phyloP scores from a whole-genome alignment of 2,329 filamentous ascomycete species.

The Colletotrichum incanum region DNA sequence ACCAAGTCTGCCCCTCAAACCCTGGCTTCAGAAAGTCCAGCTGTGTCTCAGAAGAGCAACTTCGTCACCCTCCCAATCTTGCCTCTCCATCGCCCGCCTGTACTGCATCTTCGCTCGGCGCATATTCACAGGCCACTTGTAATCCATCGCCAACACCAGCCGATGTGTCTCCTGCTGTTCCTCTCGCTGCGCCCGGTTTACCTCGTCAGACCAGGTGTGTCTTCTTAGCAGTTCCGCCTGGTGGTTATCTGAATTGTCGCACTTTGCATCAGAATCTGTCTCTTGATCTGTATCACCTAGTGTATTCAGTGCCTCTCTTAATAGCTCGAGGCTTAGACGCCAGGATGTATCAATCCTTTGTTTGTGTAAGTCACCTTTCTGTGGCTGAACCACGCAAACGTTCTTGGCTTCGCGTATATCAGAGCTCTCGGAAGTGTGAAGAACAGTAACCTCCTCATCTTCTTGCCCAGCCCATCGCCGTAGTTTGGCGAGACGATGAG shows the following conservation, averaged over 20 bases:
- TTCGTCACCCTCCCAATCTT: constrained; percentile 37
- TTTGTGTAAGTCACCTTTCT: not conserved
- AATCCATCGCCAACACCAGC: constrained; percentile 12
- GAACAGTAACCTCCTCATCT: not conserved
- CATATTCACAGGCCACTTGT: constrained; percentile 34
- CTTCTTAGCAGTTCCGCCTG: too few species aligned
- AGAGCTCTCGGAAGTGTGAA: not conserved
- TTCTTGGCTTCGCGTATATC: not conserved
- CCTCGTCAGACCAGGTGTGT: not conserved
- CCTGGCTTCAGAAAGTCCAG: not conserved
- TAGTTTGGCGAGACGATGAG: constrained; percentile 3
- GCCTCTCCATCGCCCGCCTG: constrained; percentile 19
- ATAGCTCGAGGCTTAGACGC: not conserved
- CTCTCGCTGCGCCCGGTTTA: not conserved
- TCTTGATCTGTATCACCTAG: not conserved
- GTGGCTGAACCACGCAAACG: not conserved
- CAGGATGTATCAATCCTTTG: too few species aligned
- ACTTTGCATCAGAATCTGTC: not conserved
- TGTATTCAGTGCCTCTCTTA: not conserved
- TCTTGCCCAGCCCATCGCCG: not conserved
- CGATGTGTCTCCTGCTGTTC: constrained; percentile 13
- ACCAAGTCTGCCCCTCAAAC: too few species aligned
- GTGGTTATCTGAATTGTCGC: not conserved
- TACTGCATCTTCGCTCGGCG: constrained; percentile 19
- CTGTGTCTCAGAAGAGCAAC: constrained; percentile 37